Evolutionary conservation across 192 early-diverging fungal species (phyloP).

Genomic region (Backusella sp.): DNA sequence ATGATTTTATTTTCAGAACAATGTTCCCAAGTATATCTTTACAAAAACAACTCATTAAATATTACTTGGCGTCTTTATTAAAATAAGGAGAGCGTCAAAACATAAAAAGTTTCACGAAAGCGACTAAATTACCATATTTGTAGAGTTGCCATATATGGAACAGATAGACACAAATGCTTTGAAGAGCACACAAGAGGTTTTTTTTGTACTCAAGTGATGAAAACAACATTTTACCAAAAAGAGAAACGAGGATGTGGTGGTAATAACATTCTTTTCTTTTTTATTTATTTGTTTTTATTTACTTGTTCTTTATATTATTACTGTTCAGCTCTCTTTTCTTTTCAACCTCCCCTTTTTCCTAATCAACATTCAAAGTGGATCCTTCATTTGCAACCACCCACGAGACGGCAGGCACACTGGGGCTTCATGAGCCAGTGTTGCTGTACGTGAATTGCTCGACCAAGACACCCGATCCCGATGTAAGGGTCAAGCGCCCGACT

Average conservation of each 20-base stretch:
- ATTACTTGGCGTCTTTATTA: no score
- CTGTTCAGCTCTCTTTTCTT: background rate
- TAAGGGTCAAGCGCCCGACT: background rate
- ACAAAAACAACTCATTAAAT: no score
- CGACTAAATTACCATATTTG: background rate
- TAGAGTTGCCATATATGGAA: background rate
- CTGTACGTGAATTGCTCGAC: background rate
- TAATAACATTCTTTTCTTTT: background rate
- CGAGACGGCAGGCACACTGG: background rate
- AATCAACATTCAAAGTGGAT: constrained; percentile 10
- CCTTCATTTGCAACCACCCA: background rate
- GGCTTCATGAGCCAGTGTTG: background rate
- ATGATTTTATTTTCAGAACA: no score
- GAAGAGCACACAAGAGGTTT: background rate
- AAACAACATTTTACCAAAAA: constrained; percentile 8
- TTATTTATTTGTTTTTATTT: background rate
- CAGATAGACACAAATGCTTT: background rate
- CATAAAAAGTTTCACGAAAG: background rate
- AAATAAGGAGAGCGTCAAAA: background rate
- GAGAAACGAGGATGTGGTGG: background rate
- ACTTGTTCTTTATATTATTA: background rate
- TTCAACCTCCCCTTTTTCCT: background rate
- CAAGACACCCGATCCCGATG: background rate
- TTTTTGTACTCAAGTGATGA: background rate
- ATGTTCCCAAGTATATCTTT: no score